These are phyloP conservation scores for Jacaranda copaia DNA, from an alignment of 257 asterid genomes.

Conservation along the genomic window DNA sequence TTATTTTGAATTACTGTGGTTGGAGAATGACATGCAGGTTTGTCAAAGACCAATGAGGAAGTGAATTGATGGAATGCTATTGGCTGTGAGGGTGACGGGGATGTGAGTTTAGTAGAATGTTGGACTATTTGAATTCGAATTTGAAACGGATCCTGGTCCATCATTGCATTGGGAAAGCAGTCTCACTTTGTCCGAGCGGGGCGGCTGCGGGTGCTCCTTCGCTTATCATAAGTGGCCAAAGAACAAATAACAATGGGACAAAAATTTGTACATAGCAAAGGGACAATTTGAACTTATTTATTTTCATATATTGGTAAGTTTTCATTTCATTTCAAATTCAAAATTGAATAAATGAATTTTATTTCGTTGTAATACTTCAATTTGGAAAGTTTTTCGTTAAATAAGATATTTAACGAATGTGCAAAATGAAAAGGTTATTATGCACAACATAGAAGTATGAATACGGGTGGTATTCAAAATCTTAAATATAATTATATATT, in stretches of 20 bases:
- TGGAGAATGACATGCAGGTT: neutral
- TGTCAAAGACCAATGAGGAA: slow-evolving; percentile 31
- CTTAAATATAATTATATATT: too few species aligned
- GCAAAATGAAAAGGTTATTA: too few species aligned
- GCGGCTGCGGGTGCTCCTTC: neutral
- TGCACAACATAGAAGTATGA: too few species aligned
- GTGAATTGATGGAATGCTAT: neutral
- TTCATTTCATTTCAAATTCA: slow-evolving; percentile 6
- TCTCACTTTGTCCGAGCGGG: slow-evolving; percentile 39
- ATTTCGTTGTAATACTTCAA: neutral
- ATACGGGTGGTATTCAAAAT: too few species aligned
- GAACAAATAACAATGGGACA: slow-evolving; percentile 32
- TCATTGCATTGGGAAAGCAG: slow-evolving; percentile 51
- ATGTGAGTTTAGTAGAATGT: slow-evolving; percentile 38
- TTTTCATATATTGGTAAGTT: slow-evolving; percentile 3
- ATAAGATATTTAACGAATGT: too few species aligned
- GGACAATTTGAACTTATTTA: slow-evolving; percentile 11
- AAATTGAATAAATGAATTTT: neutral
- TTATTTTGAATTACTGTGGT: slow-evolving; percentile 36
- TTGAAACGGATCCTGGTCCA: slow-evolving; percentile 39
- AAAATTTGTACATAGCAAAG: neutral
- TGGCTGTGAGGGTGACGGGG: slow-evolving; percentile 35
- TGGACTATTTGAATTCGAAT: slow-evolving; percentile 62
- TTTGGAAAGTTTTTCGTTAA: too few species aligned
- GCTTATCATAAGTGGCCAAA: slow-evolving; percentile 36